Evolutionary conservation across 1,284 basidiomycete species (phyloP), one percentile per base, ranked within the genome.

Genomic region (Ceratorhiza oryzae-sativae): DNA sequence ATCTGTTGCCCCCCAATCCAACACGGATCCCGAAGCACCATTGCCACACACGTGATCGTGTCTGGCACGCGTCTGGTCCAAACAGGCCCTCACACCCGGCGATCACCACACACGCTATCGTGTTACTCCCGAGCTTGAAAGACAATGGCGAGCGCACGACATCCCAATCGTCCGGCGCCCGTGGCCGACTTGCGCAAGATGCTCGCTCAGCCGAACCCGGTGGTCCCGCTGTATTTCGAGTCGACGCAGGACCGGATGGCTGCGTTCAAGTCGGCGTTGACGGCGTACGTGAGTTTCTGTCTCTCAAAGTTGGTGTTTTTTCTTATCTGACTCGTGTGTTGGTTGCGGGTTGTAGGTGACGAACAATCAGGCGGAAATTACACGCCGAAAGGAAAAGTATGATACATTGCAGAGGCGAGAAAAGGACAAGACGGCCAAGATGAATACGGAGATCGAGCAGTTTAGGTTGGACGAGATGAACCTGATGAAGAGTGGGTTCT

Each of bases 381-480:
- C 63, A 27, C 51, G 60, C 1, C 71, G 73, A 18, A 62, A 71
- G 34, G 73, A 74, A 13, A 34, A 56, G 13, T 58, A 70, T 36
- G 67, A 62, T 20, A 68, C 67, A 46, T 34, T 62, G 15, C 36
- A 62, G 32, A n/a, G 88, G 77, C 84, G 83, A 73, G 75, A 87
- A 0, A 61, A 79, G 4, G 91, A 92, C 71, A 86, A 84, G 77
- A 84, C 79, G 5, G 83, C 86, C 60, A 81, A 84, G 20, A 82
- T 86, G 0, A 89, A 92, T 78, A 76, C 81, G 0, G 90, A 93
- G 79, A 91, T 84, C 2, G 88, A 86, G 72, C 82, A 87, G 55
- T 91, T 88, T 79, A 91, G 91, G 76, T 76, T 90, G 34, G 85
- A 83, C 76, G 91, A 92, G 80, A 88, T 92, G 51, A 88, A 91